Evolutionary conservation across 331 rosid genomes (phyloP), one percentile per base, ranked within the genome.

Genomic region (Quercus tomentella): DNA sequence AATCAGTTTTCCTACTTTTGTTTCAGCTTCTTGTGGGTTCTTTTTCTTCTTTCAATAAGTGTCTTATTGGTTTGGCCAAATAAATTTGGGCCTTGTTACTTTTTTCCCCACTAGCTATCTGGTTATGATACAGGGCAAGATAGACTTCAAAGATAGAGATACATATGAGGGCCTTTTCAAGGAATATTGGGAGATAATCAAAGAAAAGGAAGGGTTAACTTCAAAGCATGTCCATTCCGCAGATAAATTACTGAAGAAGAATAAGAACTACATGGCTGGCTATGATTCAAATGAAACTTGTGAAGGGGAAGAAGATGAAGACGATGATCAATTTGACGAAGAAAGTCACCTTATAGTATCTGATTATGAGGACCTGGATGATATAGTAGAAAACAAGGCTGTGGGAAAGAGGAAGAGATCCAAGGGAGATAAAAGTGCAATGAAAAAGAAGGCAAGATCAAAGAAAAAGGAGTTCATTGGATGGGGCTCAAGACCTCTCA

Each of bases 401-500:
- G 77, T 55, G 41, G 49, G 52, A 56, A 83, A 81, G 58, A 76
- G 60, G 54, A 49, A 49, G 54, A 49, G 54, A 49, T 49, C 17
- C 54, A 49, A 3, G 17, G 54, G 54, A 49, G 17, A 56, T 16
- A 61, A 81, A 76, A 54, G 45, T 31, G 11, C 60, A 57, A 72
- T 7, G 28, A 85, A 83, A 75, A 85, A 70, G 77, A 85, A 79
- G 80, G 85, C 0, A 62, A 86, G 81, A 77, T 75, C 82, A 51
- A 86, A 77, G 85, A 85, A 82, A 81, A 84, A 56, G 25, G 91
- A 91, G 72, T 91, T 88, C 82, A 70, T 79, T 79, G 98, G 97
- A 41, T 93, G 98, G 98, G 92, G 90, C 56, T 88, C 97, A 25
- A 84, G 75, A 85, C 57, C 81, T 62, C 89, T 93, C 37, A 28